A percentile compares a stretch with the other conserved stretches of the same genome.
Evolutionary conservation across 306 rosid species (phyloP).

Genomic region (Luffa aegyptiaca): DNA sequence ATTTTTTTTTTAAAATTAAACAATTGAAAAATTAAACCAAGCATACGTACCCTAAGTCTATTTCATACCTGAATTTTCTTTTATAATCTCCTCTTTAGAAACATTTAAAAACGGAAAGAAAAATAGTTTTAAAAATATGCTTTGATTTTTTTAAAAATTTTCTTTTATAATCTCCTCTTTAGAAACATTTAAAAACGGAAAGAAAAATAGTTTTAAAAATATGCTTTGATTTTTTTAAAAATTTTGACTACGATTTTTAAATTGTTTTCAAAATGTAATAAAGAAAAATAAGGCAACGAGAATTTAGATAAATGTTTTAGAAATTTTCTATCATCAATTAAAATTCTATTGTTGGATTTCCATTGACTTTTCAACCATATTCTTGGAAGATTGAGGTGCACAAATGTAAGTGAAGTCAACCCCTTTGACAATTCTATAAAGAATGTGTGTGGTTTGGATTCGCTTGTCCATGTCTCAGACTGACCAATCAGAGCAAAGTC

Average conservation of each 20-base stretch:
- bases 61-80: background rate
- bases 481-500: background rate
- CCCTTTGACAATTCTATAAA: background rate
- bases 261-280: background rate
- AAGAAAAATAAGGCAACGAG: too few relatives aligned
- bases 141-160: background rate
- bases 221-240: background rate
- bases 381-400: background rate
- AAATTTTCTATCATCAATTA: background rate
- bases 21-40: too few relatives aligned
- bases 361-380: background rate
- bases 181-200: background rate
- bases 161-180: background rate
- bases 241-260: background rate
- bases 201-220: background rate
- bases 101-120: background rate
- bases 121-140: background rate
- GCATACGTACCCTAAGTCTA: background rate
- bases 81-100: background rate
- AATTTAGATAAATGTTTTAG: background rate
- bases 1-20: too few relatives aligned
- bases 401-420: background rate
- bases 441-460: conserved; percentile 2
- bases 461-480: background rate
- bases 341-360: background rate